Evolutionary conservation across 768 basidiomycete genomes (phyloP), one percentile per base, ranked within the genome.

Genomic region (Tylopilus subfusipes): DNA sequence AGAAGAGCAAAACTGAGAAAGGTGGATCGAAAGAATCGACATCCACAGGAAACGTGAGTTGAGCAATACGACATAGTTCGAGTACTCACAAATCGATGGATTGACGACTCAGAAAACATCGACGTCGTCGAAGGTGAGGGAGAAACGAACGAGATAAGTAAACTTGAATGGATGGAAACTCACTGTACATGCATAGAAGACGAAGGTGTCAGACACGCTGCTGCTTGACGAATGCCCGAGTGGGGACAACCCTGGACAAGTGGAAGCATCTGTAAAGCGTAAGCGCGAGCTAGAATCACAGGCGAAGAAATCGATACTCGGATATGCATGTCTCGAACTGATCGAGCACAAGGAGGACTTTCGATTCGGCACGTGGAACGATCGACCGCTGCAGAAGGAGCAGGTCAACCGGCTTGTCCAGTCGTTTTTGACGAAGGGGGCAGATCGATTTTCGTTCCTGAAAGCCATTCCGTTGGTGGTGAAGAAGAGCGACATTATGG

Each of bases 331-430:
- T 0, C 16, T 50, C 8, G 49, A 50, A 9, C 1, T 50, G 29
- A 18, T 50, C 7, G 18, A 33, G 9, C 18, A 52, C 24, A 34
- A 52, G 6, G 2, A 0, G 0, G 42, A 52, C 0, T 9, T 44
- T 12, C 5, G n/a, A 3, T 51, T 51, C 12, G 31, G 42, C 5
- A 42, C 2, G 3, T 51, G 50, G 50, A 52, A 52, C 12, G 18
- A 25, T 25, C 30, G 12, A 9, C 50, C 42, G 0, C 12, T 52
- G 6, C 9, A 34, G n/a, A n/a, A 2, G 19, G 25, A 39, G 1
- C 49, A 50, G 14, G 21, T 50, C 13, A 31, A 21, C 2, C 19
- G 6, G 2, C 22, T 52, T 0, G 24, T 43, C 2, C 42, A 44
- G 11, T 52, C 50, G 1, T 52, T 52, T 5, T 3, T 52, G 3